Evolutionary conservation across 225 moss, liverwort and hornwort genomes (phyloP), one percentile per base, ranked within the genome.

Genomic region (Ulota crispa): DNA sequence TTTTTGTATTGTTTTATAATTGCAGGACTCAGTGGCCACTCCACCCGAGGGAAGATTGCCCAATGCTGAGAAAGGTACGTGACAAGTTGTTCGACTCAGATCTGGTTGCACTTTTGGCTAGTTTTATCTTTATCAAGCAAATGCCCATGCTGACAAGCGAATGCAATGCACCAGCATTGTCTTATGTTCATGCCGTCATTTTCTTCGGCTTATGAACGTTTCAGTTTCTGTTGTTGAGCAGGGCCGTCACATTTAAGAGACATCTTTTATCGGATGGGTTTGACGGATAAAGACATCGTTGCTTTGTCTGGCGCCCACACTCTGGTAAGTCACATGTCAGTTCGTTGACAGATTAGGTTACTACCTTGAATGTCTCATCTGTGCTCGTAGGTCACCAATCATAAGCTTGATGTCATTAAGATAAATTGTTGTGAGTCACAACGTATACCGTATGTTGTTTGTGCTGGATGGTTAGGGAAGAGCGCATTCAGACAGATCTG

Each of bases 221-320:
- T 9, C 47, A 23, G 41, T 43, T 56, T 24, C 73, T 72, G 21
- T 42, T 77, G 14, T 37, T 74, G 83, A 78, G 84, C 90, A 97
- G 97, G 97, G 43, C 88, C 93, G 54, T 79, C 86, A 43, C 97
- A 98, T 85, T 80, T 98, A 72, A 93, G 88, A 77, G 97, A 98
- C 77, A 80, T 98, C 67, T 98, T 98, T 82, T 79, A 90, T 77
- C 92, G 97, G 61, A 98, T 98, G 97, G 97, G 97, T 65, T 80
- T 98, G 61, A 87, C 92, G 45, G 93, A 98, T 78, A 88, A 89
- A 81, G 95, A 98, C 37, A 98, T 95, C 68, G 97, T 95, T 24
- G 95, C 93, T 72, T 89, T 98, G 76, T 98, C 97, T 86, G 97
- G 97, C 26, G 95, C 79, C 34, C 97, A 98, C 73, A 95, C 97